These are phyloP conservation scores for Termitomyces sp. DNA, from an alignment of 768 basidiomycete genomes.

Conservation along the genomic window DNA sequence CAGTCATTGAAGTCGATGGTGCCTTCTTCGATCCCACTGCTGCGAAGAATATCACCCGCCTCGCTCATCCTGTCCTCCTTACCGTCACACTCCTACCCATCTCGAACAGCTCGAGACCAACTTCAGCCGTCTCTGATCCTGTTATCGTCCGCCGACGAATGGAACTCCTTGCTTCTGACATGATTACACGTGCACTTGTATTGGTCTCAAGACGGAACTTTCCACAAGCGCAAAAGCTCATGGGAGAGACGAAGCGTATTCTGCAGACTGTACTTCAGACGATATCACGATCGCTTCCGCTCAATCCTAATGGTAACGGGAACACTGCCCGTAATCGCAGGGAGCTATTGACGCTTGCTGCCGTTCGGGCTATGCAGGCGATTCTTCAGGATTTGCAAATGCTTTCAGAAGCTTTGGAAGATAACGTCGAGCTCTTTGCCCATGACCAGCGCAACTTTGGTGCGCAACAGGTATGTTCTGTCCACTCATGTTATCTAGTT, in stretches of 20 bases:
- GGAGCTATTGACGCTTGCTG: conserved; percentile 68
- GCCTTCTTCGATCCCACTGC: conserved; percentile 92
- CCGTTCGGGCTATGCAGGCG: conserved; percentile 79
- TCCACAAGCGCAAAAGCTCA: conserved; percentile 85
- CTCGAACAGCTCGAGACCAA: conserved; percentile 35
- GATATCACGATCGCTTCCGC: conserved; percentile 69
- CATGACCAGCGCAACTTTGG: conserved; percentile 94
- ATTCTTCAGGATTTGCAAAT: conserved; percentile 86
- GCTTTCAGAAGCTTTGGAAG: conserved; percentile 83
- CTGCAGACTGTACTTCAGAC: conserved; percentile 87
- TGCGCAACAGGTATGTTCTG: conserved; percentile 82
- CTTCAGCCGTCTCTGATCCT: conserved; percentile 64
- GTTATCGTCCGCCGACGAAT: conserved; percentile 90
- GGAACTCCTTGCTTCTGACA: conserved; percentile 95
- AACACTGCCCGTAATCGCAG: conserved; percentile 67
- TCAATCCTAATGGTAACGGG: conserved; percentile 34
- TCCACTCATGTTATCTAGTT: conserved; percentile 6
- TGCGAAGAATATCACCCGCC: conserved; percentile 77
- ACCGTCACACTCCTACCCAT: conserved; percentile 86
- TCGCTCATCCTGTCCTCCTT: conserved; percentile 91
- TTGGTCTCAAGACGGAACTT: conserved; percentile 90
- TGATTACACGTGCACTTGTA: conserved; percentile 93
- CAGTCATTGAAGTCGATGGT: conserved; percentile 93
- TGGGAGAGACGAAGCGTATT: conserved; percentile 89
- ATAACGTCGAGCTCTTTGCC: conserved; percentile 89